phyloP scores from a whole-genome alignment of 2,329 filamentous ascomycete species.

The Tothia fuscella region DNA sequence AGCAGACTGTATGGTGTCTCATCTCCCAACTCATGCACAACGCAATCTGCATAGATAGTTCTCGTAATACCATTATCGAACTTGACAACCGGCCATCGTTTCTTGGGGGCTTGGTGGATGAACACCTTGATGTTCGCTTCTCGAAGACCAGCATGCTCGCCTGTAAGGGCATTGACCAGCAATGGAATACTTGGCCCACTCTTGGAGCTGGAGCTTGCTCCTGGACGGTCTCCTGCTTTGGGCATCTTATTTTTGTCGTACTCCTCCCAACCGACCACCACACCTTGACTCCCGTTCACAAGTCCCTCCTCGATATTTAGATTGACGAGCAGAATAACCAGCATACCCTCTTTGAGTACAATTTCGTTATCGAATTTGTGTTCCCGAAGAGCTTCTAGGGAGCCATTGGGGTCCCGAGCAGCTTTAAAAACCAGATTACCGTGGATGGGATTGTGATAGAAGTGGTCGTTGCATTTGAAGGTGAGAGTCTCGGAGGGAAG shows the following conservation, averaged over 20 bases:
- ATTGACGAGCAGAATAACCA: constrained; percentile 42
- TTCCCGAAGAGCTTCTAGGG: constrained; percentile 28
- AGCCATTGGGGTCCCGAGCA: constrained; percentile 14
- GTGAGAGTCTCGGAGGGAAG: constrained; percentile 17
- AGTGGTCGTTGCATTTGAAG: constrained; percentile 30
- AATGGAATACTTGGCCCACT: background rate
- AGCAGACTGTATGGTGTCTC: constrained; percentile 36
- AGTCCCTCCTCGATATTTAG: constrained; percentile 30
- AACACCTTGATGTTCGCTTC: constrained; percentile 29
- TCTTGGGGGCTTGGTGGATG: constrained; percentile 19
- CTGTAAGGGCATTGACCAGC: constrained; percentile 18
- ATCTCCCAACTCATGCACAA: constrained; percentile 33
- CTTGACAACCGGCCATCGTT: constrained; percentile 38
- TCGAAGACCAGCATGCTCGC: constrained; percentile 27
- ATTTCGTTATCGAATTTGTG: constrained; percentile 35
- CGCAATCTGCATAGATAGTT: constrained; percentile 41
- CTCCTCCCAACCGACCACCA: constrained; percentile 31
- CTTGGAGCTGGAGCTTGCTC: background rate
- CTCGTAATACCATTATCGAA: constrained; percentile 38
- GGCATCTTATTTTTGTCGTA: constrained; percentile 21
- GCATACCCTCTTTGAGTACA: constrained; percentile 39
- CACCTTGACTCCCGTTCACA: constrained; percentile 38
- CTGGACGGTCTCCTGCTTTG: constrained; percentile 13
- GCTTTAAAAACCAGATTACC: constrained; percentile 14
- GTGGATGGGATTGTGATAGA: constrained; percentile 25